Percentiles rank a stretch among this genome's conserved stretches.
These are phyloP conservation scores for Diaporthe vaccinii DNA, from an alignment of 2,329 filamentous ascomycete genomes.

Conservation along the genomic window DNA sequence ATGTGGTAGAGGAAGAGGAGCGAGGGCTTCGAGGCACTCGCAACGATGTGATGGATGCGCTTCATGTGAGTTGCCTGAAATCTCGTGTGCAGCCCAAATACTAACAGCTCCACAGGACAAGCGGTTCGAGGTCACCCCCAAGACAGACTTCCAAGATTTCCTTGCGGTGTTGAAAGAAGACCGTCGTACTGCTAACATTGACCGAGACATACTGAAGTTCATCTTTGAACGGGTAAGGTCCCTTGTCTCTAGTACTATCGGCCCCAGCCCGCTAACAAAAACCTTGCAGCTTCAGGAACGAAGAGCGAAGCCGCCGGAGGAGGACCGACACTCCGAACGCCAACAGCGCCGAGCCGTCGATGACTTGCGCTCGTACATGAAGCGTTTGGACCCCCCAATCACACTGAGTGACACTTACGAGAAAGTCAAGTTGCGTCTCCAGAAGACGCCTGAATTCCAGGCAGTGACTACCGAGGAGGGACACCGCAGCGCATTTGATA, in stretches of 20 bases:
- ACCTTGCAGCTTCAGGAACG: conserved; percentile 81
- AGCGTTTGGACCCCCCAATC: conserved; percentile 90
- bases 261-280: conserved; percentile 45
- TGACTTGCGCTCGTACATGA: conserved; percentile 86
- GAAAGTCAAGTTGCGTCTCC: conserved; percentile 83
- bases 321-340: conserved; percentile 87
- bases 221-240: conserved; percentile 83
- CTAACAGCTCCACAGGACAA: conserved; percentile 76
- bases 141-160: conserved; percentile 92
- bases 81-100: conserved; percentile 39
- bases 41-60: conserved; percentile 87
- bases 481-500: conserved; percentile 88
- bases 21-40: conserved; percentile 83
- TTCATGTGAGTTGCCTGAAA: conserved; percentile 75
- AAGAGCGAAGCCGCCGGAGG: conserved; percentile 83
- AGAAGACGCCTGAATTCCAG: conserved; percentile 86
- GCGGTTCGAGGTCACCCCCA: conserved; percentile 89
- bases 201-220: conserved; percentile 81
- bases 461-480: conserved; percentile 86
- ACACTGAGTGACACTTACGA: conserved; percentile 87
- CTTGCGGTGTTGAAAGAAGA: conserved; percentile 85
- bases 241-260: neutral
- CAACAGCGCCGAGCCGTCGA: conserved; percentile 89
- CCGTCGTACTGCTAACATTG: conserved; percentile 88
- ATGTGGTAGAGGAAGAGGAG: conserved; percentile 94